Evolutionary conservation across 2,329 filamentous ascomycete genomes (phyloP), one percentile per base, ranked within the genome.

Genomic region (Xylaria sp.): DNA sequence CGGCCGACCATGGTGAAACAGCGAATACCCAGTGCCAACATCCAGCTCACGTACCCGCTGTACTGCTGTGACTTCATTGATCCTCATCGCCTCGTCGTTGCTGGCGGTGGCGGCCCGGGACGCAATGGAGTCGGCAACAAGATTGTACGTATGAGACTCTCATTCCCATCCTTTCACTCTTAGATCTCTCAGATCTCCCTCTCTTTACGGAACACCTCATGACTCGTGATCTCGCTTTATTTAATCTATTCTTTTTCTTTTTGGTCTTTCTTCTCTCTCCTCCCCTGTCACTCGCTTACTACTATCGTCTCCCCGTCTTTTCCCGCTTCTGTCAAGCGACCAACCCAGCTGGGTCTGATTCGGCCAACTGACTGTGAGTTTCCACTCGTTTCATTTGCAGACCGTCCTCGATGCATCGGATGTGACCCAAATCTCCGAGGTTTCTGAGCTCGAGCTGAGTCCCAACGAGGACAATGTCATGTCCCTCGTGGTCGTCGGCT

Each of bases 31-130:
- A 74, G 75, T 61, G 82, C 88, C 62, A 88, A 85, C 73, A 78
- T 85, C 67, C 84, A 85, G 58, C 83, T 95, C 65, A 84, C 86
- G 59, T 97, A 93, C 74, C 92, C 92, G 53, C 83, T 96, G 60
- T 96, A 92, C 74, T 86, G 89, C 58, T 89, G 91, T 72, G 92
- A 92, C 71, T 97, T 96, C 74, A 91, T 88, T 69, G 86, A 95
- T 76, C 82, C 87, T 61, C 83, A 83, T 64, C 86, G 87, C 64
- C 80, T 97, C 23, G 78, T 96, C 7, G 90, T 96, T 44, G 91
- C 88, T 61, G 93, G 93, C 55, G 93, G 93, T 63, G 93, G 93
- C 65, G 93, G 93, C 54, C 86, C 90, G 65, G 86, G 89, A 53
- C 84, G 85, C 65, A 91, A 85, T 66, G 92, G 91, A 50, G 90